These are phyloP conservation scores for Phyllosticta ampelicida DNA, from an alignment of 2,329 filamentous ascomycete species.

Conservation along the genomic window DNA sequence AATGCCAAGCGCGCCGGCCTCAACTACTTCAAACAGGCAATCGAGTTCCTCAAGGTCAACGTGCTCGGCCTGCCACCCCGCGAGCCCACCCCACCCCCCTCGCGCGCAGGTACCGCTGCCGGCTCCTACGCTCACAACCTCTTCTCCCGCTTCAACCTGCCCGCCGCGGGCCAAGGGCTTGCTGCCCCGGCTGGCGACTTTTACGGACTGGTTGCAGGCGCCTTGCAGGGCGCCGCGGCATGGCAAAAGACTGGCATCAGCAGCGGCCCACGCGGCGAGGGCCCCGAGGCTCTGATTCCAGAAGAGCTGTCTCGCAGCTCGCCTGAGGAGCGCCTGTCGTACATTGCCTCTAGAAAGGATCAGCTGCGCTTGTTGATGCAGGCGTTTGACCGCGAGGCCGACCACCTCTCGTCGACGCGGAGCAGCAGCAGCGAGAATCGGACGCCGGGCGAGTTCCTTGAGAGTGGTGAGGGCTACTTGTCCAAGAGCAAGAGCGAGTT, in stretches of 20 bases:
- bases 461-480: constrained; percentile 42
- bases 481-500: constrained; percentile 76
- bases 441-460: constrained; percentile 35
- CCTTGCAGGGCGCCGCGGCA: constrained; percentile 53
- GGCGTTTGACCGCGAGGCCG: constrained; percentile 70
- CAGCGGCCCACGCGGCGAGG: constrained; percentile 21
- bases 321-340: constrained; percentile 56
- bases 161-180: constrained; percentile 43
- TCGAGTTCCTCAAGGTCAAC: constrained; percentile 56
- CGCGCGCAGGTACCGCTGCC: constrained; percentile 32
- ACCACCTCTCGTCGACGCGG: constrained; percentile 37
- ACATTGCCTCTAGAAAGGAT: constrained; percentile 70
- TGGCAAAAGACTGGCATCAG: constrained; percentile 32
- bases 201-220: constrained; percentile 65
- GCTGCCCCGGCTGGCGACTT: constrained; percentile 50
- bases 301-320: constrained; percentile 49
- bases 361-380: constrained; percentile 62
- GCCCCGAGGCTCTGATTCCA: constrained; percentile 50
- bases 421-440: constrained; percentile 16
- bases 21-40: constrained; percentile 37
- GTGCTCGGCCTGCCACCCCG: constrained; percentile 65
- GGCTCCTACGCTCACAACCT: constrained; percentile 64
- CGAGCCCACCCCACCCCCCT: constrained; percentile 37
- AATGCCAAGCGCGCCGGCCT: constrained; percentile 66
- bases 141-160: constrained; percentile 77